A percentile compares a stretch with the other conserved stretches of the same genome.
Conservation (phyloP, 495 filamentous ascomycete genomes). For the Penicillium herquei region DNA sequence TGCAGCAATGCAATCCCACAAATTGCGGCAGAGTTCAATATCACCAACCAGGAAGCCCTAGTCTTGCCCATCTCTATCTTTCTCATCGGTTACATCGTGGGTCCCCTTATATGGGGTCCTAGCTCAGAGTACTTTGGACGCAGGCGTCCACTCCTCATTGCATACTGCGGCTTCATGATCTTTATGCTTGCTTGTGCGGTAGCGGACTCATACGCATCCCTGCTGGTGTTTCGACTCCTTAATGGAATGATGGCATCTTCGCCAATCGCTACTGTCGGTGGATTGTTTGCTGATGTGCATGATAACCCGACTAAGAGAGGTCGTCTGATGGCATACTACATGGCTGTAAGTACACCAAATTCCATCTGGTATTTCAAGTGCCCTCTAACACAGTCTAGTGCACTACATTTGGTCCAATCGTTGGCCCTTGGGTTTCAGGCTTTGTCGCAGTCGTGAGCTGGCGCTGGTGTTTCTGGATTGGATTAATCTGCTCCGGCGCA, state of each 20-base stretch:
- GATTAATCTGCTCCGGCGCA: constrained; percentile 52
- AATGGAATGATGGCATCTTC: constrained; percentile 62
- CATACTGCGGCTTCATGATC: constrained; percentile 62
- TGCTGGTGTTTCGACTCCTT: constrained; percentile 66
- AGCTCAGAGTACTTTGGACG: constrained; percentile 70
- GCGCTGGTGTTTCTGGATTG: constrained; percentile 67
- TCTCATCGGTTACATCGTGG: constrained; percentile 65
- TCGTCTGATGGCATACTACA: constrained; percentile 67
- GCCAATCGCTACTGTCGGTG: constrained; percentile 68
- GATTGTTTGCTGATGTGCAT: constrained; percentile 69
- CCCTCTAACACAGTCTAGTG: constrained; percentile 32
- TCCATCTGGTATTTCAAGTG: no score
- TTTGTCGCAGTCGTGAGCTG: constrained; percentile 58
- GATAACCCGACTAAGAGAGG: constrained; percentile 58
- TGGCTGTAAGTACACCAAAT: constrained; percentile 48
- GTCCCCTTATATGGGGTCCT: constrained; percentile 64
- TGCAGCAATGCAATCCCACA: constrained; percentile 61
- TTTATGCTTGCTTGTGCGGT: constrained; percentile 70
- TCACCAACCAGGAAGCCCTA: constrained; percentile 53
- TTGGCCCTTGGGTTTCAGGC: constrained; percentile 64
- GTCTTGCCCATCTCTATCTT: constrained; percentile 77
- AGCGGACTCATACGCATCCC: constrained; percentile 58
- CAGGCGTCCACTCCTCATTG: constrained; percentile 52
- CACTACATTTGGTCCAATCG: constrained; percentile 61
- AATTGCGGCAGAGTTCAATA: constrained; percentile 56